Evolutionary conservation across 495 filamentous ascomycete genomes (phyloP).

Genomic region (Cudoniella acicularis): DNA sequence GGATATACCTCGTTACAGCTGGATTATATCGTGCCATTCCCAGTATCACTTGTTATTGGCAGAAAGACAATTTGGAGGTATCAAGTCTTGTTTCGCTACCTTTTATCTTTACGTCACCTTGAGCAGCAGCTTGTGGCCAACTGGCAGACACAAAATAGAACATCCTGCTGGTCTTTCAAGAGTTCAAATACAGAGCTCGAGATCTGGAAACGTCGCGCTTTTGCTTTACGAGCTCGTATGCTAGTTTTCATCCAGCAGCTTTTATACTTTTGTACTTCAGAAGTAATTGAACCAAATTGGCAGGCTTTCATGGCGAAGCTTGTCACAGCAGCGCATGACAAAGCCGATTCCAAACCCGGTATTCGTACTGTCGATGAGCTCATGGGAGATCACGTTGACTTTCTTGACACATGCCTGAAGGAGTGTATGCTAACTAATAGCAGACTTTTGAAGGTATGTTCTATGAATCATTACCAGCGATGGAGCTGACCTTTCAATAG

Average conservation of each 20-base stretch:
- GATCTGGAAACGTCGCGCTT: conserved; percentile 88
- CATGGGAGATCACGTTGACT: conserved; percentile 99
- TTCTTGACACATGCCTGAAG: conserved; percentile 94
- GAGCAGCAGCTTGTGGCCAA: conserved; percentile 78
- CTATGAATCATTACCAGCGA: background rate
- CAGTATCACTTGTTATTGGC: conserved; percentile 93
- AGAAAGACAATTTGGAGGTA: conserved; percentile 94
- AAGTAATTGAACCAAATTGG: conserved; percentile 99
- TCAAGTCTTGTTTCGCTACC: conserved; percentile 91
- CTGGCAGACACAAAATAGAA: conserved; percentile 86
- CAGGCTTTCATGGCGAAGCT: conserved; percentile 82
- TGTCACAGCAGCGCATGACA: conserved; percentile 42
- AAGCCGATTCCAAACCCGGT: conserved; percentile 35
- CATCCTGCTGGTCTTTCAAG: conserved; percentile 79
- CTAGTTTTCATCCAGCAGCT: conserved; percentile 94
- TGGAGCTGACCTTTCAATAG: conserved; percentile 40
- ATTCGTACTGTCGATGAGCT: conserved; percentile 86
- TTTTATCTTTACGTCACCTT: conserved; percentile 81
- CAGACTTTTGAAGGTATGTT: conserved; percentile 78
- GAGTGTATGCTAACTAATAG: conserved; percentile 98
- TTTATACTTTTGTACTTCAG: conserved; percentile 91
- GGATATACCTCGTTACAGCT: conserved; percentile 91
- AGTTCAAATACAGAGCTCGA: conserved; percentile 72
- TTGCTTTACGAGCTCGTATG: conserved; percentile 91
- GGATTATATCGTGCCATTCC: conserved; percentile 92